phyloP scores from a whole-genome alignment of 805 yeast genomes.

The Saccharomycopsis amapae region DNA sequence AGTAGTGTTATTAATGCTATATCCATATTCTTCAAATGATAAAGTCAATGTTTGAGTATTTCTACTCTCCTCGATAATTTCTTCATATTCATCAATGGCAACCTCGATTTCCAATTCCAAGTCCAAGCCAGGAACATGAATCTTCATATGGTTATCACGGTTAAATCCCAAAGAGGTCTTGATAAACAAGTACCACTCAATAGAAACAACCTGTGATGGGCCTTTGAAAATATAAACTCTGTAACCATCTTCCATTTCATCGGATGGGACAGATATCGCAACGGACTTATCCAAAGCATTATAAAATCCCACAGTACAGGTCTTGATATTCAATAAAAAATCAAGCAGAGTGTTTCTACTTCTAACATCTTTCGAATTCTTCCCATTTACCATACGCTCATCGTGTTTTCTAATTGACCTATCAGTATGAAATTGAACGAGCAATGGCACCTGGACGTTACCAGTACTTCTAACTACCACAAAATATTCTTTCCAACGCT shows the following conservation, averaged over 20 bases:
- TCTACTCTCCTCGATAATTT: slow-evolving; percentile 6
- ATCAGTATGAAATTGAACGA: slow-evolving; percentile 48
- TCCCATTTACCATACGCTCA: slow-evolving; percentile 20
- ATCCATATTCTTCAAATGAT: slow-evolving; percentile 17
- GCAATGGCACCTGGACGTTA: slow-evolving; percentile 42
- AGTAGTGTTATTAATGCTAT: slow-evolving; percentile 5
- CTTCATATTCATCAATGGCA: slow-evolving; percentile 31
- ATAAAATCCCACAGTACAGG: slow-evolving; percentile 44
- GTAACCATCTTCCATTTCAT: slow-evolving; percentile 17
- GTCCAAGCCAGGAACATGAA: slow-evolving; percentile 27
- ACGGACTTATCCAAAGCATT: slow-evolving; percentile 67
- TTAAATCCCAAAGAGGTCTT: slow-evolving; percentile 39
- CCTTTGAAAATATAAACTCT: slow-evolving; percentile 49
- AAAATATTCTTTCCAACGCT: slow-evolving; percentile 74
- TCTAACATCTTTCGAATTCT: slow-evolving; percentile 8
- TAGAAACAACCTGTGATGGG: slow-evolving; percentile 44
- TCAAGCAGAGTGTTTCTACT: slow-evolving; percentile 25
- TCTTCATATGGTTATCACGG: slow-evolving; percentile 22
- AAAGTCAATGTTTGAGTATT: neutral
- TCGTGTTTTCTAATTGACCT: slow-evolving; percentile 21
- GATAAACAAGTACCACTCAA: slow-evolving; percentile 59
- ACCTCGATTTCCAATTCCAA: slow-evolving; percentile 39
- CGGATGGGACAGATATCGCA: slow-evolving; percentile 35
- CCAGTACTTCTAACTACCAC: slow-evolving; percentile 66
- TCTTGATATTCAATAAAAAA: slow-evolving; percentile 25